Conservation (phyloP, 2,329 filamentous ascomycete species). For the Bipolaris victoriae region DNA sequence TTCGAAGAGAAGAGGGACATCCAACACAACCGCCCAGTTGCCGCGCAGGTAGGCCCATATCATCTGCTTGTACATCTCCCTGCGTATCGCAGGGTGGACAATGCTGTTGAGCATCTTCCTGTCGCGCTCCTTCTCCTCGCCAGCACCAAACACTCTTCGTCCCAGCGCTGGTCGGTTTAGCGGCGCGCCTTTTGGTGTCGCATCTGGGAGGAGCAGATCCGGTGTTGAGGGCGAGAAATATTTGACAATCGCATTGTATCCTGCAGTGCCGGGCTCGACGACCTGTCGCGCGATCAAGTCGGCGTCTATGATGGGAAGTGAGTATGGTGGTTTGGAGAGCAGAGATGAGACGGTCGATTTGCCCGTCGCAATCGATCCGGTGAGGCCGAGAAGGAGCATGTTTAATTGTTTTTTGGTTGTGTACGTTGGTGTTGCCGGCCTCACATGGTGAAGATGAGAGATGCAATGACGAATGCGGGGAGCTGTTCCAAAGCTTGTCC, state of each 20-base stretch:
- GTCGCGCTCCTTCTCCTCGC: constrained; percentile 71
- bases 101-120: constrained; percentile 83
- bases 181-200: constrained; percentile 68
- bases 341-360: constrained; percentile 94
- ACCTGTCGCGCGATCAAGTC: constrained; percentile 91
- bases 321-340: constrained; percentile 80
- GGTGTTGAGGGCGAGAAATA: constrained; percentile 85
- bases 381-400: constrained; percentile 95
- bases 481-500: constrained; percentile 8
- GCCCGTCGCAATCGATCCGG: constrained; percentile 95
- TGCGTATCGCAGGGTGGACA: constrained; percentile 87
- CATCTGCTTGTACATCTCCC: constrained; percentile 78
- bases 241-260: constrained; percentile 80
- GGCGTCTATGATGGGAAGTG: constrained; percentile 89
- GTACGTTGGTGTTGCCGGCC: constrained; percentile 10
- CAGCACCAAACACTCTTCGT: constrained; percentile 81
- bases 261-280: constrained; percentile 86
- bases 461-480: constrained; percentile 19
- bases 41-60: constrained; percentile 75
- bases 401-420: neutral
- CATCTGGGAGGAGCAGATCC: constrained; percentile 73
- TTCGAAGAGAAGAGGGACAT: constrained; percentile 92
- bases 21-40: constrained; percentile 86
- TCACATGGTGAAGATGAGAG: constrained; percentile 11
- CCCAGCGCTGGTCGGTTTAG: constrained; percentile 88